A percentile compares a stretch with the other conserved stretches of the same genome.
These are phyloP conservation scores for Teratosphaeria destructans DNA, from an alignment of 2,329 filamentous ascomycete genomes.

Conservation along the genomic window DNA sequence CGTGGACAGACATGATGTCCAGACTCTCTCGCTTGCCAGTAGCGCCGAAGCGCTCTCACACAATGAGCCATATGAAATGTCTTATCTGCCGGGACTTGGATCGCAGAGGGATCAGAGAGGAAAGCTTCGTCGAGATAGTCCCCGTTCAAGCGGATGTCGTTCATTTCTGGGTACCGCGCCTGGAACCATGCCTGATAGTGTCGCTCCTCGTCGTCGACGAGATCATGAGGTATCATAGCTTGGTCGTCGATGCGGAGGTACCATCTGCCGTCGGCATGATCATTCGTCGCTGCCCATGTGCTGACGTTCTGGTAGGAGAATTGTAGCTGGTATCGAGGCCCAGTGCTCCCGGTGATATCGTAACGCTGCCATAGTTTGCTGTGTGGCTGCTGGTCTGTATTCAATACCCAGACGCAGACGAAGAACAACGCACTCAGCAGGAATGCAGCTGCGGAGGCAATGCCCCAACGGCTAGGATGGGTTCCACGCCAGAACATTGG, in stretches of 20 bases:
- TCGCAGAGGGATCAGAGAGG: background rate
- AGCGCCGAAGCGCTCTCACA: background rate
- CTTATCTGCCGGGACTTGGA: background rate
- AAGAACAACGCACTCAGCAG: too few relatives aligned
- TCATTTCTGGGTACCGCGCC: background rate
- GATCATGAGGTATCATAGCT: background rate
- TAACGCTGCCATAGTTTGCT: too few relatives aligned
- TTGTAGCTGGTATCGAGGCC: background rate
- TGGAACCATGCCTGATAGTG: background rate
- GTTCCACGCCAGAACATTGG: too few relatives aligned
- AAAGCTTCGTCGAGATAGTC: background rate
- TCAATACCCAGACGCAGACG: too few relatives aligned
- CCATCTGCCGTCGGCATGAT: background rate
- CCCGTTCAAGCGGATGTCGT: background rate
- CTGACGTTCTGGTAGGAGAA: background rate
- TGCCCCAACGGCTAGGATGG: too few relatives aligned
- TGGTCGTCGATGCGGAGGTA: background rate
- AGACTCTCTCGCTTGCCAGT: background rate
- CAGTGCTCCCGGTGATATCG: background rate
- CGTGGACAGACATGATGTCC: background rate
- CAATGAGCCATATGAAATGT: background rate
- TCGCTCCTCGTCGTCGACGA: background rate
- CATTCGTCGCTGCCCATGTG: background rate
- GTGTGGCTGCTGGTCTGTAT: too few relatives aligned
- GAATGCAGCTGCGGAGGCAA: too few relatives aligned